Evolutionary conservation across 352 stramenopile species (phyloP).

Genomic region (Stramenopiles sp.): DNA sequence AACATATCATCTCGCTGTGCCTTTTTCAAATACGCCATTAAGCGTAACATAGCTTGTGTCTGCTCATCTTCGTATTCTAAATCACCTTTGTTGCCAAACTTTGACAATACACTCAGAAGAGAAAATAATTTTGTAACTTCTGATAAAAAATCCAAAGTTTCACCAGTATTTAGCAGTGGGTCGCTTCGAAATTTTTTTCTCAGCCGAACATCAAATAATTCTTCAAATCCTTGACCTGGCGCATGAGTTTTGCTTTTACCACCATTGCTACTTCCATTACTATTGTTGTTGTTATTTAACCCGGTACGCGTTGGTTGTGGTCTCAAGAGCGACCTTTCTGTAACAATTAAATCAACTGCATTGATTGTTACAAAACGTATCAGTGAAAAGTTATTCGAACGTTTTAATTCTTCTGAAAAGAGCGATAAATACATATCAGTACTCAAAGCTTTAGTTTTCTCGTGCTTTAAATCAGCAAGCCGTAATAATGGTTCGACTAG

Average conservation of each 20-base stretch:
- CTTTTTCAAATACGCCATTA: conserved; percentile 18
- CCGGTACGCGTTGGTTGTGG: background rate
- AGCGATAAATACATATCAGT: conserved; percentile 2
- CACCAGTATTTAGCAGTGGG: conserved; percentile 3
- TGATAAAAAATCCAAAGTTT: conserved; percentile 9
- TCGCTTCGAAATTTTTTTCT: background rate
- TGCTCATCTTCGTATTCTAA: conserved; percentile 17
- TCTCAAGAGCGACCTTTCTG: background rate
- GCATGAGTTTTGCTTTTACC: too few species aligned
- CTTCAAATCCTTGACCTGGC: background rate
- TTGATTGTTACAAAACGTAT: background rate
- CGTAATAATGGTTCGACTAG: background rate
- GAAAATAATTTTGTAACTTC: conserved; percentile 16
- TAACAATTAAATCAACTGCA: background rate
- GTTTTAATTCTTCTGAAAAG: background rate
- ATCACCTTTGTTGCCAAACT: conserved; percentile 11
- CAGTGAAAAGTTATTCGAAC: background rate
- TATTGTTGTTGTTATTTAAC: background rate
- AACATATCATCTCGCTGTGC: conserved; percentile 16
- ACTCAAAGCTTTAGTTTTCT: background rate
- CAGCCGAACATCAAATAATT: background rate
- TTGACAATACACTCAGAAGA: conserved; percentile 12
- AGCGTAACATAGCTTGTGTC: conserved; percentile 14
- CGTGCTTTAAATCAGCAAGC: background rate
- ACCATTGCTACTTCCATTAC: background rate